Evolutionary conservation across 164 flowering plant species (phyloP).

Genomic region (Hamamelis virginiana): DNA sequence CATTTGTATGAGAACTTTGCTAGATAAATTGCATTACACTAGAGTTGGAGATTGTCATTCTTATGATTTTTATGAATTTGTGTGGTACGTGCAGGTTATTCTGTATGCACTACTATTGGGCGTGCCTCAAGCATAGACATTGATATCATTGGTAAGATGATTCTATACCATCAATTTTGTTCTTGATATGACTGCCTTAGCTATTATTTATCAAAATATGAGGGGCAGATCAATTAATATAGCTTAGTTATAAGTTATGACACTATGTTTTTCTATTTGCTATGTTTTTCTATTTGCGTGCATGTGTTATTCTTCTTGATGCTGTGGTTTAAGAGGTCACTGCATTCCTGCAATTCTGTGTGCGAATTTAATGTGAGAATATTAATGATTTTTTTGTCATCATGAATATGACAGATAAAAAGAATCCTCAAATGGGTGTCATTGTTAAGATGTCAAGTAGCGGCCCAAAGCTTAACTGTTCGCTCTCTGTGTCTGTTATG

Average conservation of each 20-base stretch:
- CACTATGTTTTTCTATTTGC: background rate
- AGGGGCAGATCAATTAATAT: background rate
- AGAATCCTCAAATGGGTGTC: slow-evolving; percentile 66
- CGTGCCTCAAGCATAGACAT: slow-evolving; percentile 38
- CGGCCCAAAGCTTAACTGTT: slow-evolving; percentile 46
- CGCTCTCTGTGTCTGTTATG: slow-evolving; percentile 72
- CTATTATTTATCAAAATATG: background rate
- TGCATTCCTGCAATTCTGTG: background rate
- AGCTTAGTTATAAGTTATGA: background rate
- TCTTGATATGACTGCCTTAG: background rate
- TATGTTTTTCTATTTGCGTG: background rate
- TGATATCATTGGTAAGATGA: slow-evolving; percentile 54
- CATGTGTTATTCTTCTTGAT: background rate
- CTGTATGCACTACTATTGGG: slow-evolving; percentile 72
- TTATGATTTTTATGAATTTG: background rate
- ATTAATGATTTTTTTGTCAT: slow-evolving; percentile 10
- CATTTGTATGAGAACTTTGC: background rate
- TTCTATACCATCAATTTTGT: background rate
- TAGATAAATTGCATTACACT: no score
- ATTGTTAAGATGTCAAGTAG: slow-evolving; percentile 56
- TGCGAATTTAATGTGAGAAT: background rate
- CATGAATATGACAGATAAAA: slow-evolving; percentile 45
- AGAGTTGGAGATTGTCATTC: background rate
- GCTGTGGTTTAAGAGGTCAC: background rate
- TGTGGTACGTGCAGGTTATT: slow-evolving; percentile 57